Evolutionary conservation across 306 rosid species (phyloP).

Genomic region (Cucumis melo): DNA sequence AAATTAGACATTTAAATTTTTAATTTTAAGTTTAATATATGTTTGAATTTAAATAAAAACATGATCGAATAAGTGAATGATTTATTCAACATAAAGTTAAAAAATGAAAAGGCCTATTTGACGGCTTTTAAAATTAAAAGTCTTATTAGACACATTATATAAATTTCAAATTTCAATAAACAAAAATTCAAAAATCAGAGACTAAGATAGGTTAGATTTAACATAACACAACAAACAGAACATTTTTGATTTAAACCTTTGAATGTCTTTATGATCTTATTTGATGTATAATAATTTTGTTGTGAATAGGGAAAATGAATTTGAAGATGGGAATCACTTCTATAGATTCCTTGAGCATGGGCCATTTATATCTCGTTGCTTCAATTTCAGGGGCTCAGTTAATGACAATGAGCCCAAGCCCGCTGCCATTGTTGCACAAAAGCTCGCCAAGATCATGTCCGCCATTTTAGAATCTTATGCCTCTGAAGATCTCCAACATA

Average conservation of each 20-base stretch:
- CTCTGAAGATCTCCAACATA: slow-evolving; percentile 44
- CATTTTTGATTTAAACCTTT: too few relatives aligned
- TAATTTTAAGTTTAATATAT: too few relatives aligned
- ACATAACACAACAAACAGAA: too few relatives aligned
- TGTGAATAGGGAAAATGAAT: slow-evolving; percentile 47
- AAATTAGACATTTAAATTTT: too few relatives aligned
- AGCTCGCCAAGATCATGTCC: slow-evolving; percentile 67
- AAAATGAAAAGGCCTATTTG: background rate
- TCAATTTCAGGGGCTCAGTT: slow-evolving; percentile 43
- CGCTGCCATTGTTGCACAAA: slow-evolving; percentile 38
- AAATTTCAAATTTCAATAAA: too few relatives aligned
- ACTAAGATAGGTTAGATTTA: too few relatives aligned
- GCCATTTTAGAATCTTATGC: slow-evolving; percentile 89
- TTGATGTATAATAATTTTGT: background rate
- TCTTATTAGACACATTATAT: too few relatives aligned
- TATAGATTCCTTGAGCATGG: slow-evolving; percentile 91
- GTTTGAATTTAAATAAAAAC: too few relatives aligned
- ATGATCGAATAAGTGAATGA: too few relatives aligned
- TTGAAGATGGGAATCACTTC: slow-evolving; percentile 70
- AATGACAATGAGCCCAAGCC: slow-evolving; percentile 59
- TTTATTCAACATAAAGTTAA: too few relatives aligned
- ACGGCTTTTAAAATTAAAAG: too few relatives aligned
- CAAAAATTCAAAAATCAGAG: too few relatives aligned
- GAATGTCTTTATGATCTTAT: background rate
- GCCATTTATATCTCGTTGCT: slow-evolving; percentile 51